Percentiles rank a stretch among this genome's conserved stretches.
Evolutionary conservation across 2,329 filamentous ascomycete genomes (phyloP).

Genomic region (Penicillium hesseltinei): DNA sequence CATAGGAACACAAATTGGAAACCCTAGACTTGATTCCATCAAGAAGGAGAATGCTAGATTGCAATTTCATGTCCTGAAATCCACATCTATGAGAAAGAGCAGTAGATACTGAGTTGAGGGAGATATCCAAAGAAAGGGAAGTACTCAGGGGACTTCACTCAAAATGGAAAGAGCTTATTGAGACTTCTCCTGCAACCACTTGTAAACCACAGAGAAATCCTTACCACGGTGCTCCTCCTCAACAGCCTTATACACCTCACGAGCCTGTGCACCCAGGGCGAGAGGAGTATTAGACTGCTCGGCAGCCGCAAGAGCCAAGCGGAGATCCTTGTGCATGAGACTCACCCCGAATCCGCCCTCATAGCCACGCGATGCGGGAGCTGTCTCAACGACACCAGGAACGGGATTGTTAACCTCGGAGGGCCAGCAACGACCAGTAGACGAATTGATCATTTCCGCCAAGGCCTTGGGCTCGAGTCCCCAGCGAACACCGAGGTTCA

Average conservation of each 20-base stretch:
- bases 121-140: not conserved
- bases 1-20: not conserved
- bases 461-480: conserved; percentile 65
- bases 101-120: not conserved
- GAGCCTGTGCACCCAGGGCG: conserved; percentile 62
- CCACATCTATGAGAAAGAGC: conserved; percentile 3
- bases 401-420: conserved; percentile 96
- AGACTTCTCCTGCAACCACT: conserved; percentile 55
- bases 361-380: conserved; percentile 75
- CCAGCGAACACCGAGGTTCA: conserved; percentile 64
- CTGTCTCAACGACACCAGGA: conserved; percentile 71
- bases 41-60: not conserved
- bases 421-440: conserved; percentile 94
- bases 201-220: conserved; percentile 80
- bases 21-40: not conserved
- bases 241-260: conserved; percentile 65
- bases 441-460: conserved; percentile 84
- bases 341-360: conserved; percentile 72
- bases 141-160: not conserved
- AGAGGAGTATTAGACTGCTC: conserved; percentile 64
- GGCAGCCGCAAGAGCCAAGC: conserved; percentile 70
- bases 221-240: conserved; percentile 64
- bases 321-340: conserved; percentile 78
- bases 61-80: not conserved
- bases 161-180: conserved; percentile 10